Conservation (phyloP, 805 yeast genomes). For the Pichia insulana region DNA sequence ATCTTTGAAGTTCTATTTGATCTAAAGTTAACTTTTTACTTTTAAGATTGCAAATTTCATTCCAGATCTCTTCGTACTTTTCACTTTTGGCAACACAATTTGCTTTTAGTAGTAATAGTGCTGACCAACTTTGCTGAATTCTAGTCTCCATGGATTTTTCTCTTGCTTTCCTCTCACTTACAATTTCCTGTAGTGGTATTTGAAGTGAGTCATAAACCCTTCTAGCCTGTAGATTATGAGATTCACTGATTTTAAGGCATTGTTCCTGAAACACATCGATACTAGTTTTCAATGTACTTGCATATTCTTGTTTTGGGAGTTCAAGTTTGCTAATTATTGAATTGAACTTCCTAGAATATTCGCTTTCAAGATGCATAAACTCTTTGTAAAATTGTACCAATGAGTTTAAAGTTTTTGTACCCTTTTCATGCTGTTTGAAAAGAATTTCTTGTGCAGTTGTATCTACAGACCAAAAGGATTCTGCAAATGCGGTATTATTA, state of each 20-base stretch:
- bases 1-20: conserved; percentile 62
- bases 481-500: conserved; percentile 15
- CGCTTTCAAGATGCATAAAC: conserved; percentile 59
- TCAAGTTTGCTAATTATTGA: conserved; percentile 2
- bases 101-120: conserved; percentile 22
- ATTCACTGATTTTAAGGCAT: conserved; percentile 47
- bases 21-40: conserved; percentile 61
- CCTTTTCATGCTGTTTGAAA: conserved; percentile 47
- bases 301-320: conserved; percentile 30
- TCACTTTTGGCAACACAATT: conserved; percentile 33
- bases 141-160: conserved; percentile 49
- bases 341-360: conserved; percentile 50
- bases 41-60: conserved; percentile 46
- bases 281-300: conserved; percentile 51
- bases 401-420: conserved; percentile 49
- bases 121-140: conserved; percentile 26
- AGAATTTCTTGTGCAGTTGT: conserved; percentile 51
- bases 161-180: conserved; percentile 41
- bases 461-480: conserved; percentile 42
- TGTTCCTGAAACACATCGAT: conserved; percentile 51
- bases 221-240: conserved; percentile 43
- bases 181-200: conserved; percentile 45
- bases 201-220: conserved; percentile 44
- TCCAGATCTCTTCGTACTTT: conserved; percentile 50
- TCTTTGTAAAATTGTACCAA: conserved; percentile 43